Evolutionary conservation across 192 early-diverging fungal species (phyloP).

Genomic region (Geranomyces michiganensis): DNA sequence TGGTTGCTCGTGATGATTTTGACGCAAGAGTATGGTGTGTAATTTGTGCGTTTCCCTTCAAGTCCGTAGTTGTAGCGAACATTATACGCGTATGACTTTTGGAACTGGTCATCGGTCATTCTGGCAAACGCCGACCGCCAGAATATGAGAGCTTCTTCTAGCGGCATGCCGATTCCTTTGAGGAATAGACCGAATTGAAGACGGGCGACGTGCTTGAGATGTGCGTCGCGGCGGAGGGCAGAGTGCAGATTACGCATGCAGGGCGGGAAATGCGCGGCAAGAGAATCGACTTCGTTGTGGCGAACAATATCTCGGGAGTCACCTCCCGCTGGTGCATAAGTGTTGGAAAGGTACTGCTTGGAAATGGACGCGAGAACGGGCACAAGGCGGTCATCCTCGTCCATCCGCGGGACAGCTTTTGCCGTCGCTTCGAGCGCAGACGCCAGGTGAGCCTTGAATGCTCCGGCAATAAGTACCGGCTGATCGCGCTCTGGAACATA

Average conservation of each 20-base stretch:
- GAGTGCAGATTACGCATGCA: conserved; percentile 89
- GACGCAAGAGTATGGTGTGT: conserved; percentile 66
- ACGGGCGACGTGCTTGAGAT: conserved; percentile 85
- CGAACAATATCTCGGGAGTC: background rate
- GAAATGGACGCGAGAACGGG: conserved; percentile 87
- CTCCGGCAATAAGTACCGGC: conserved; percentile 70
- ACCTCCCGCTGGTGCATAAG: conserved; percentile 50
- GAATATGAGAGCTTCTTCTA: conserved; percentile 90
- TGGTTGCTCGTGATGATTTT: conserved; percentile 82
- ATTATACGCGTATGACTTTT: conserved; percentile 92
- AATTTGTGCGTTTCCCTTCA: conserved; percentile 81
- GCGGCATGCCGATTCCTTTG: conserved; percentile 86
- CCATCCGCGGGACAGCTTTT: conserved; percentile 79
- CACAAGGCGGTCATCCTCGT: conserved; percentile 87
- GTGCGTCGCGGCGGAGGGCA: conserved; percentile 70
- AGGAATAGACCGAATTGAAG: conserved; percentile 94
- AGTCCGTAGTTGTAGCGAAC: conserved; percentile 94
- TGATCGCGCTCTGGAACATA: conserved; percentile 74
- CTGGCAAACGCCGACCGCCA: conserved; percentile 85
- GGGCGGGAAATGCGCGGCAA: conserved; percentile 78
- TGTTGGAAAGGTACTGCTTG: conserved; percentile 74
- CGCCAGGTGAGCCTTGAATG: conserved; percentile 70
- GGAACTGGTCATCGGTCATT: conserved; percentile 85
- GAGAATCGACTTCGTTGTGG: conserved; percentile 69
- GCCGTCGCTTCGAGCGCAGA: conserved; percentile 68